Conservation (phyloP, 1,284 basidiomycete species). For the Mrakiaceae sp. region DNA sequence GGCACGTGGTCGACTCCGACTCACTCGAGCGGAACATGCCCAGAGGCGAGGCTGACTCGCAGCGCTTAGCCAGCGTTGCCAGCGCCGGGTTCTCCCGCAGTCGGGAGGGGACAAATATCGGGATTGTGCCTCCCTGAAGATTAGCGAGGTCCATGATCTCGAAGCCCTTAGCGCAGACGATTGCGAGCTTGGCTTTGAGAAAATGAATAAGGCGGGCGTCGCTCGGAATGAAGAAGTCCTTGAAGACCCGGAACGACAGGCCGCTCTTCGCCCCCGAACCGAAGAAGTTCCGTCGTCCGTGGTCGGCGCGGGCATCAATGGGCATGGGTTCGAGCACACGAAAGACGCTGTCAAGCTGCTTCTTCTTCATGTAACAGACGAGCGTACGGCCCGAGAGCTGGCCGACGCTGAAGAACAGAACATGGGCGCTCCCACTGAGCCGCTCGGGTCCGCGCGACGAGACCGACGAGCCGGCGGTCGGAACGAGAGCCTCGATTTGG, state of each 20-base stretch:
- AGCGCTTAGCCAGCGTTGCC: conserved; percentile 62
- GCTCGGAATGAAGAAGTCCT: conserved; percentile 84
- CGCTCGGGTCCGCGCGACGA: conserved; percentile 54
- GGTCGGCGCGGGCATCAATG: conserved; percentile 66
- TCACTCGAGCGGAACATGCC: conserved; percentile 80
- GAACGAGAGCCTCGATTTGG: conserved; percentile 89
- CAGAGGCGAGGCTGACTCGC: conserved; percentile 67
- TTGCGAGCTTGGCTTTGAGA: conserved; percentile 78
- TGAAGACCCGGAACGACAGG: conserved; percentile 69
- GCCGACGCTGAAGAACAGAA: conserved; percentile 89
- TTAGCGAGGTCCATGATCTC: conserved; percentile 91
- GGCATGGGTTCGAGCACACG: conserved; percentile 79
- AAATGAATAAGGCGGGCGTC: conserved; percentile 84
- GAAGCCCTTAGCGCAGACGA: conserved; percentile 86
- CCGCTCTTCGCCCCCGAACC: background rate
- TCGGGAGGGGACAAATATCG: conserved; percentile 47
- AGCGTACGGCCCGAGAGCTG: conserved; percentile 70
- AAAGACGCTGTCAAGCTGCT: conserved; percentile 78
- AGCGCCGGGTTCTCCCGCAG: conserved; percentile 55
- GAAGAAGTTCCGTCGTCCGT: conserved; percentile 43
- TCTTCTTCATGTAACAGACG: conserved; percentile 83
- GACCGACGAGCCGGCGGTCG: conserved; percentile 43
- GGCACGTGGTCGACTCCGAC: conserved; percentile 26
- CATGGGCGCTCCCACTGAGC: conserved; percentile 65
- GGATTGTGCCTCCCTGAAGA: conserved; percentile 76